Base-by-base conservation (phyloP, 768 basidiomycete genomes). In the Austroboletus festivus region DNA sequence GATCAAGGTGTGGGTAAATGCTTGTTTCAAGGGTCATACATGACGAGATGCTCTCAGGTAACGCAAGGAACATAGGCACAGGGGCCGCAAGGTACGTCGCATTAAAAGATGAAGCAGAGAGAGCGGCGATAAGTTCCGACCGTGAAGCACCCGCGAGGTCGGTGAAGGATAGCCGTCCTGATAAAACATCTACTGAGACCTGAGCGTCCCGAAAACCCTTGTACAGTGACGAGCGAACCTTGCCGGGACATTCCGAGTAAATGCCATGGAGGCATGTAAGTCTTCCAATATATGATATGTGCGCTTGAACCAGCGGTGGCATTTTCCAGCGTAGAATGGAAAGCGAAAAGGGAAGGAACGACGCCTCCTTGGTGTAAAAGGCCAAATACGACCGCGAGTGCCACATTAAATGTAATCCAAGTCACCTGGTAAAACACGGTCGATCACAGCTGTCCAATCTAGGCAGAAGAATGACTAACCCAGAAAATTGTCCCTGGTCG, bases 341-440 rank as follows among this genome's bases (percentile, higher is more conserved):
- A 58, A 38, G 57, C 55, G 26, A 71, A 54, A 24, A 68, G 60
- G 21, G 72, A 73, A 5, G 65, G 72, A n/a, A 71, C 63, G n/a
- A 73, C 58, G 16, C 72, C 72, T 34, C 70, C 72, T 52, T 73
- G 72, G 28, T 73, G 71, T 24, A 72, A 47, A 38, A 73, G 6
- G 13, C 71, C 72, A 37, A 72, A 73, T 12, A 72, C 49, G 5
- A 65, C n/a, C 0, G 58, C 56, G 3, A 71, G 59, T 4, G 50
- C 42, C 12, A 54, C 1, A 34, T 73, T 73, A 18, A 60, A 62
- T 18, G 46, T 39, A 35, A 62, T 50, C 64, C 68, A 70, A 5
- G 53, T 47, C 4, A 46, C 39, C 72, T 72, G 30, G 16, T 22
- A 45, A 24, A 16, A 6, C 33, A 38, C 24, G 0, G 19, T 52